Conservation (phyloP, 2,329 filamentous ascomycete genomes). For the Beauveria sp. region DNA sequence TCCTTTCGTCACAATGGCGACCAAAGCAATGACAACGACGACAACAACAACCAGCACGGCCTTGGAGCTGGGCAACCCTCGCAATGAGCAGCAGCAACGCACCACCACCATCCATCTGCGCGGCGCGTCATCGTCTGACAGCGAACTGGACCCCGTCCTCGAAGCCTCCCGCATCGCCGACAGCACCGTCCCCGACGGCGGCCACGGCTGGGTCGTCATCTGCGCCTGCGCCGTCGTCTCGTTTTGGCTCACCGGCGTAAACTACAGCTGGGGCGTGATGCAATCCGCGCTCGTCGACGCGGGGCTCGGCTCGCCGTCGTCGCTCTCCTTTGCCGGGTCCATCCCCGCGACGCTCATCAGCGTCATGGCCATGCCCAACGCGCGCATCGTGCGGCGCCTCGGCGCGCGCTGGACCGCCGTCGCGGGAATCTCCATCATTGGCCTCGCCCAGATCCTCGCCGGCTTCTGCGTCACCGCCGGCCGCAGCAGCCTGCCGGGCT, state of each 20-base stretch:
- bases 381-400: not conserved
- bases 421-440: not conserved
- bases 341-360: constrained; percentile 7
- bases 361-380: constrained; percentile 7
- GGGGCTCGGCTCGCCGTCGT: constrained; percentile 1
- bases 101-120: not conserved
- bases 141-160: not conserved
- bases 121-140: not conserved
- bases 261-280: constrained; percentile 12
- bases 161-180: constrained; percentile 7
- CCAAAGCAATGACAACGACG: not conserved
- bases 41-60: not conserved
- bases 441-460: not conserved
- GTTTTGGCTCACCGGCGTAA: constrained; percentile 11
- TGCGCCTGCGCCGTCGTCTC: constrained; percentile 9
- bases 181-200: constrained; percentile 11
- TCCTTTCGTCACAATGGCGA: not conserved
- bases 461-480: not conserved
- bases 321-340: constrained; percentile 12
- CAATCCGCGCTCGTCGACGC: constrained; percentile 5
- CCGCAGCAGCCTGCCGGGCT: not conserved
- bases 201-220: constrained; percentile 11
- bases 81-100: not conserved
- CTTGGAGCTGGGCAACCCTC: not conserved
- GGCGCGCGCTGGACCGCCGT: constrained; percentile 7